Base-by-base conservation (phyloP, 768 basidiomycete species). In the Pleurotus tuoliensis region DNA sequence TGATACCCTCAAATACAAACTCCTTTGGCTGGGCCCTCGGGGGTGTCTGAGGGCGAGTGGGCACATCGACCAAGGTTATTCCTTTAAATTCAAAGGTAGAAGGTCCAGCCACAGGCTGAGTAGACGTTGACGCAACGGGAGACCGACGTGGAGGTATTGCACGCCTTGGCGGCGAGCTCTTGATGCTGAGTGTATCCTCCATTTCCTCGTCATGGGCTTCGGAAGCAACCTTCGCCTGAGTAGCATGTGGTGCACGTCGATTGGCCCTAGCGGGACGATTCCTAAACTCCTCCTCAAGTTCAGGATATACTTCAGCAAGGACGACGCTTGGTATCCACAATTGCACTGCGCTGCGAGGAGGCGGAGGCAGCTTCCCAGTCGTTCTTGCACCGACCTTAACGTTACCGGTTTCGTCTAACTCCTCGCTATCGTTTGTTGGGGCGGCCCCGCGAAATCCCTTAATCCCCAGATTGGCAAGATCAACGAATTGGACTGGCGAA, bases 301-400 rank as follows among this genome's bases (percentile, higher is more conserved):
- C 71, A 4, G 86, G 84, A 55, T 78, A 80, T 5, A 79, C 83
- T 11, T 75, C 67, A 18, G 69, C 67, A 53, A 90, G 68, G 67
- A 91, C 80, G 40, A 71, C 76, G 3, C 80, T 86, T 0, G 87
- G 82, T 43, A 90, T 69, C 89, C 88, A 90, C 30, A 87, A 63
- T 27, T 77, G 71, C 39, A 84, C 62, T 13, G 73, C 69, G 47
- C 73, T 74, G 12, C 75, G 72, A 0, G 80, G 78, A 46, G 62
- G 57, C 37, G 76, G 75, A 12, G 70, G 67, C 8, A 75, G 69
- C 20, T 73, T 69, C 51, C 69, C 72, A 45, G 66, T 67, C 27
- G 46, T 52, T 22, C 48, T 34, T 49, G 45, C 55, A 37, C 49
- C 50, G 11, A 53, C 44, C 16, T 11, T 9, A 11, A 34, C 30